Conservation (phyloP, 2,329 filamentous ascomycete genomes). For the Botrytis sinoallii region DNA sequence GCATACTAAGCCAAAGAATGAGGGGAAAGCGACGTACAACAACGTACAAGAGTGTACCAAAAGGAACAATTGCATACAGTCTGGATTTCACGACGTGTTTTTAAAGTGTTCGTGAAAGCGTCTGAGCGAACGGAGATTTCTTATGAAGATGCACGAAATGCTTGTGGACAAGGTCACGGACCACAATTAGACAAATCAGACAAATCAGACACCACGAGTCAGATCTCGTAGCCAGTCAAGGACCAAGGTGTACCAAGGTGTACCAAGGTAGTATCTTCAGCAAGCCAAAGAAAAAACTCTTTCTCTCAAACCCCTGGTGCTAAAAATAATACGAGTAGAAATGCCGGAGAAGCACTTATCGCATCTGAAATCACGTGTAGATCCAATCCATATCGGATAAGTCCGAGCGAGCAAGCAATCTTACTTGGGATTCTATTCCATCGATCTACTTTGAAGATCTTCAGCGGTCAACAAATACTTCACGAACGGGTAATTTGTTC, state of each 20-base stretch:
- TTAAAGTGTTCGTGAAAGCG: background rate
- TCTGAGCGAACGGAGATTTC: constrained; percentile 10
- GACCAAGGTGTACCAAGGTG: background rate
- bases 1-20: background rate
- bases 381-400: background rate
- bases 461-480: background rate
- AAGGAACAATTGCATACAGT: background rate
- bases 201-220: background rate
- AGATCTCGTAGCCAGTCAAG: background rate
- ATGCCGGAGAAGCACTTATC: background rate
- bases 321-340: background rate
- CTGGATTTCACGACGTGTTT: background rate
- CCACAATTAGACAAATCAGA: background rate
- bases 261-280: background rate
- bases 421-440: background rate
- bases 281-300: background rate
- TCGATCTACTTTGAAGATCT: background rate
- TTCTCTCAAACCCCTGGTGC: background rate
- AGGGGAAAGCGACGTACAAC: background rate
- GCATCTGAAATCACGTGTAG: background rate
- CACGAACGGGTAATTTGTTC: background rate
- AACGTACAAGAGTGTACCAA: background rate
- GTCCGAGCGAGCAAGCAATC: background rate
- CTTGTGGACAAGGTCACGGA: background rate
- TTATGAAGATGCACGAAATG: constrained; percentile 1